Base-by-base conservation (phyloP, 768 basidiomycete genomes). In the Lactarius hengduanensis region DNA sequence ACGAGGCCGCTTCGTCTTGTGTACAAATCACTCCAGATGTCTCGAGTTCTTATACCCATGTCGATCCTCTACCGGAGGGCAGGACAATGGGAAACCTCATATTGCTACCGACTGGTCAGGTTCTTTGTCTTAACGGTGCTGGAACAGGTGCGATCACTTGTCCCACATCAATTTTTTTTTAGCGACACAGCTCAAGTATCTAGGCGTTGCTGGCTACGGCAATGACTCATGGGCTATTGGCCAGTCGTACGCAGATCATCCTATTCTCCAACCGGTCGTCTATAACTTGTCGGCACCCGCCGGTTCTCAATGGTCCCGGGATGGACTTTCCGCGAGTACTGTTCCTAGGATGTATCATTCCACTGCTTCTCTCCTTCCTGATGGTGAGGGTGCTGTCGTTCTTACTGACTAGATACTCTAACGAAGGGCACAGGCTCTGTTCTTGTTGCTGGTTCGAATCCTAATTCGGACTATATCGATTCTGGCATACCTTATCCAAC, bases 261-360 rank as follows among this genome's bases (percentile, higher is more conserved):
- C 89, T 4, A 76, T 82, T 13, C 73, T 86, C 63, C 77, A 71
- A 36, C 90, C 89, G 30, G 77, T 77, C 40, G 79, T 91, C n/a
- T 92, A 87, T 74, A 84, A 93, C 72, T 89, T 90, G 2, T 74
- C 68, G 34, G 84, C 85, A 10, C 80, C 87, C 5, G 69, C 78
- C 10, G 90, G 90, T 26, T 75, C 80, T 57, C 80, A 83, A 55
- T 94, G 92, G 89, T 83, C 84, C 10, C 77, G 81, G 53, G 84
- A 83, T n/a, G 89, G 86, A 2, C 75, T 93, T 53, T 76, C 78
- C 2, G 70, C 83, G 1, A 87, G 86, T 70, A 84, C 80, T 1
- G 79, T 93, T 28, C 85, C 89, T 34, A 81, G 92, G 59, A 83
- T 94, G 83, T 95, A 94, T 75, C 92, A 94, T 77, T 91, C 90